Evolutionary conservation across 2,329 filamentous ascomycete genomes (phyloP), one percentile per base, ranked within the genome.

Genomic region (Neodidymelliopsis sp.): DNA sequence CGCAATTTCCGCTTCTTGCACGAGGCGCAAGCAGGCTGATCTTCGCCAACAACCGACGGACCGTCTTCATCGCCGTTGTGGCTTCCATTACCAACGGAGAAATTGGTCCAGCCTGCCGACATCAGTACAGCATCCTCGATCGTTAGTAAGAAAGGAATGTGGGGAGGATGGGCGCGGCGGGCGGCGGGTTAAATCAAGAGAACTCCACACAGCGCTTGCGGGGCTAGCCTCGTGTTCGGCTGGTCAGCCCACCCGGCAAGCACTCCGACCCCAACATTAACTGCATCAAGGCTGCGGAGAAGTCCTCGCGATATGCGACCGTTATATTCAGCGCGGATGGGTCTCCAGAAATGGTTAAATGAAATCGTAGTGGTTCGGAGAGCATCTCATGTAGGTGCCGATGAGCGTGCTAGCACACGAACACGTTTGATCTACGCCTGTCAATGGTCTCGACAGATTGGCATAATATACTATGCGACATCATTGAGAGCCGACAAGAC

Each of bases 1-100:
- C 62, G 58, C 44, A 70, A 36, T 38, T 70, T 70, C 36, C 67
- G 55, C 49, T 65, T 67, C 53, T 69, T 64, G 51, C 67, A 71
- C 23, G 60, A 65, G 6, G 57, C 59, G 40, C 67, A 71, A 8
- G 66, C 67, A 25, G 67, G 67, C 29, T 54, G 50, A 39, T 69
- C 67, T 16, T 67, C 66, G 13, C 53, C 53, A n/a, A 65, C 57
- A 11, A 56, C 56, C 30, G 59, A 44, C 15, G 56, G 58, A n/a
- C 56, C 58, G 8, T 65, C 65, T 4, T 65, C 62, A 16, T 66
- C 66, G 18, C 57, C 60, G 28, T 43, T 46, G 36, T 63, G 58
- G 48, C 57, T 60, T 18, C 62, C 59, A 42, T 49, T 52, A 43
- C 55, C 54, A 31, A 64, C 50, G 54, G 66, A 68, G 50, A 67